Evolutionary conservation across 331 rosid species (phyloP), one percentile per base, ranked within the genome.

Genomic region (Dryas integrifolia): DNA sequence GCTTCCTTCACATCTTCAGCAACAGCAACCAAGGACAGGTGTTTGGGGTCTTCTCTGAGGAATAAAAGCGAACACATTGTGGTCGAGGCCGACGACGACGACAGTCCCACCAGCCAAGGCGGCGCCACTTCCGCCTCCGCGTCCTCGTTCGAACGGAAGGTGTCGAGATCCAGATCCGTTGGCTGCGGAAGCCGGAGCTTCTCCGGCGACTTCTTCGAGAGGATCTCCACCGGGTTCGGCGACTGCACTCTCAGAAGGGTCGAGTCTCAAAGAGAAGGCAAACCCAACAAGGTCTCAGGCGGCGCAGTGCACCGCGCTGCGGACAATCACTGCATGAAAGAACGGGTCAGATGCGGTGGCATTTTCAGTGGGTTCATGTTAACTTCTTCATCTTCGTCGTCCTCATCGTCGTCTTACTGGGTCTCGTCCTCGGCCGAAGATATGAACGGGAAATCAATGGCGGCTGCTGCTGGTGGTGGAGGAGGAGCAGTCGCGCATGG

Each of bases 121-220:
- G 72, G 85, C 2, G 70, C 79, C 38, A 47, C 71, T 9, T 76
- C 85, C 9, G 75, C 73, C 44, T 82, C 86, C 1, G 83, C 74
- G 40, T 79, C 96, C n/a, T 91, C 98, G 2, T 85, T 89, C 26
- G 97, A 88, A 53, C 88, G 97, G 3, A 94, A 94, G 76, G 96
- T 91, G 49, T 94, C 96, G 47, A 83, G 98, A 87, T 94, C 98
- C 61, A 86, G 96, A 91, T 94, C 97, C 72, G 96, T 94, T 55
- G 98, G 97, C 0, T 91, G 98, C 60, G 98, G 98, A 14, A 91
- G 97, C 80, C 81, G 96, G 51, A 94, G 98, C 85, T 94, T 94
- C 82, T 91, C 96, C 26, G 96, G 96, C 3, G 97, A 94, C 48
- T 88, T 94, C 61, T 94, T 94, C 55, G 98, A 94, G 85, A 82